phyloP scores from a whole-genome alignment of 805 yeast species.

The Candida pseudoglaebosa region DNA sequence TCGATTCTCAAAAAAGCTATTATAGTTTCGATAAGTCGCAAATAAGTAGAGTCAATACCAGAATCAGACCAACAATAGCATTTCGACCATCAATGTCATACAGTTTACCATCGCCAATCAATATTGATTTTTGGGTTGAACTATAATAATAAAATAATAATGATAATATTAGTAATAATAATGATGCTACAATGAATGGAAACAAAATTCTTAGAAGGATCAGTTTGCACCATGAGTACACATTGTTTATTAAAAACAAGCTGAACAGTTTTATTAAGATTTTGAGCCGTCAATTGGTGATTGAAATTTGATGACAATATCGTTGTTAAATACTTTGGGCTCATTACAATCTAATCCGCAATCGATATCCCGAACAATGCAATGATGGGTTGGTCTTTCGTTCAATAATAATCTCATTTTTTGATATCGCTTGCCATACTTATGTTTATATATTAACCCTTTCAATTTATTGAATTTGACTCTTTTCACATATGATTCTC shows the following conservation, averaged over 20 bases:
- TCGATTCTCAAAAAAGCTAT: conserved; percentile 5
- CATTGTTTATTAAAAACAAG: no score
- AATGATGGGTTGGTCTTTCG: conserved; percentile 2
- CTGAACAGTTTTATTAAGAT: no score
- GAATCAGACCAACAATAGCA: not conserved
- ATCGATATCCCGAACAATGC: not conserved
- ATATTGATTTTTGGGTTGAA: conserved; percentile 2
- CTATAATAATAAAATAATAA: not conserved
- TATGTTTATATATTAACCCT: conserved; percentile 1
- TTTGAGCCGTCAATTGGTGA: no score
- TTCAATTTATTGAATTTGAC: conserved; percentile 2
- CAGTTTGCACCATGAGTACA: no score
- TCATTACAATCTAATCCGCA: not conserved
- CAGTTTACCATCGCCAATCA: conserved; percentile 3
- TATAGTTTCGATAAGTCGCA: conserved; percentile 8
- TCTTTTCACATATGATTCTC: not conserved
- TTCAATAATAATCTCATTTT: not conserved
- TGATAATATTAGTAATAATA: no score
- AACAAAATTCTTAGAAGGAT: no score
- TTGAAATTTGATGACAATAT: not conserved
- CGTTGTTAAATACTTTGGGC: not conserved
- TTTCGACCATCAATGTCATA: not conserved
- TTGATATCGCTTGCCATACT: not conserved
- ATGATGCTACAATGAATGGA: no score
- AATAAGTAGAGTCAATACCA: conserved; percentile 4